Evolutionary conservation across 1,284 basidiomycete species (phyloP), one percentile per base, ranked within the genome.

Genomic region (Takashimella tepidaria): DNA sequence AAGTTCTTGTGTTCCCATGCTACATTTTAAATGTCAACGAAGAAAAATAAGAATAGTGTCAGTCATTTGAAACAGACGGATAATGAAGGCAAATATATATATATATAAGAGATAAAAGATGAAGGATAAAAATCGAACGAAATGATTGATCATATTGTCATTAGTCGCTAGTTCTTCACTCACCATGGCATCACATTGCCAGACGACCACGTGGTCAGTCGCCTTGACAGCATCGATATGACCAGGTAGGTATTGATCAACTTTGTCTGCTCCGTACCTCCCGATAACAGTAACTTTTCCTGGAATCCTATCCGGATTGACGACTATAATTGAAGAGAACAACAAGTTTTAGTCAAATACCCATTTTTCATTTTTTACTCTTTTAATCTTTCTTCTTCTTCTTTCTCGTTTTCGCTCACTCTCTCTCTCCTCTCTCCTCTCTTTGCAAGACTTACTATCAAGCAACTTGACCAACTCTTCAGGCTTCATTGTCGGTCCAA

Each of bases 151-250:
- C n/a, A n/a, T n/a, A n/a, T n/a, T n/a, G n/a, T n/a, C n/a, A n/a
- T n/a, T n/a, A 37, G 31, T 37, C 31, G 16, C 8, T 8, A 37
- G 10, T 37, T 8, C 16, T 16, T 16, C 8, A 53, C 72, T 64
- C 57, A 74, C 70, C 95, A 98, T 98, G 1, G 95, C 92, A 76
- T 98, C 95, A 68, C 90, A 96, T 51, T 95, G 83, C 88, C 92
- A 96, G 23, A 88, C 84, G 2, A 97, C 90, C 3, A 87, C 85
- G 70, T 98, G 92, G 1, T 82, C 82, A 1, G 89, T 88, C 51
- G 76, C 66, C 67, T 88, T 84, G 13, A 98, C 91, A 1, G 86
- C 87, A n/a, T 78, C 76, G 70, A 98, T 95, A 69, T 97, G 91
- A 0, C 73, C 79, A 0, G 91, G 82, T 5, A 98, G 84, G 67